Percentiles rank a stretch among this genome's conserved stretches.
Evolutionary conservation across 768 basidiomycete species (phyloP).

Genomic region (Exidia glandulosa): DNA sequence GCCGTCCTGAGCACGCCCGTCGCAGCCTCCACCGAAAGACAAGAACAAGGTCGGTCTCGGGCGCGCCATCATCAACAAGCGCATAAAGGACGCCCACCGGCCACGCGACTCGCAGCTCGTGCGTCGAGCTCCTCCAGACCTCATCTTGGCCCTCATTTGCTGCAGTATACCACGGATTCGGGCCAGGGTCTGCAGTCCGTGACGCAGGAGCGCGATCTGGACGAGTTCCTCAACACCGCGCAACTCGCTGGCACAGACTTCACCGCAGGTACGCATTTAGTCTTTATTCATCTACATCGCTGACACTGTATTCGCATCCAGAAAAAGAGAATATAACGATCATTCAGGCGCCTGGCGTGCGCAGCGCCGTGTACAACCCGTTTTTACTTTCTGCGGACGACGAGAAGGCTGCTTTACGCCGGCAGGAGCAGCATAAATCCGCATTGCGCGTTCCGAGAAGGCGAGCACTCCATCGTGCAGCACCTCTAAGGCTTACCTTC

Average conservation of each 20-base stretch:
- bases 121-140: conserved; percentile 16
- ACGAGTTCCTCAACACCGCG: conserved; percentile 92
- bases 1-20: background rate
- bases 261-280: conserved; percentile 61
- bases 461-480: conserved; percentile 7
- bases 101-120: conserved; percentile 58
- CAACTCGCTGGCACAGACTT: conserved; percentile 93
- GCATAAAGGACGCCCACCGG: conserved; percentile 62
- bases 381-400: conserved; percentile 76
- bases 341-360: conserved; percentile 32
- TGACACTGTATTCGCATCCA: background rate
- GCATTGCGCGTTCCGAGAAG: conserved; percentile 75
- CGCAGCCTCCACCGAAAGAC: conserved; percentile 10
- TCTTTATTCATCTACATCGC: conserved; percentile 14
- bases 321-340: conserved; percentile 76
- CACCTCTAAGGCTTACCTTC: background rate
- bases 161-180: conserved; percentile 66
- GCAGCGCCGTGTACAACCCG: conserved; percentile 53
- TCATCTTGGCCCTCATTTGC: background rate
- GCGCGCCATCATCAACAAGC: conserved; percentile 88
- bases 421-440: conserved; percentile 62
- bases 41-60: conserved; percentile 58
- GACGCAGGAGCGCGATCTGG: conserved; percentile 90
- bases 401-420: conserved; percentile 60
- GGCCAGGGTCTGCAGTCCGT: conserved; percentile 76